Conservation (phyloP, 495 filamentous ascomycete species). For the Ascobolus immersus region DNA sequence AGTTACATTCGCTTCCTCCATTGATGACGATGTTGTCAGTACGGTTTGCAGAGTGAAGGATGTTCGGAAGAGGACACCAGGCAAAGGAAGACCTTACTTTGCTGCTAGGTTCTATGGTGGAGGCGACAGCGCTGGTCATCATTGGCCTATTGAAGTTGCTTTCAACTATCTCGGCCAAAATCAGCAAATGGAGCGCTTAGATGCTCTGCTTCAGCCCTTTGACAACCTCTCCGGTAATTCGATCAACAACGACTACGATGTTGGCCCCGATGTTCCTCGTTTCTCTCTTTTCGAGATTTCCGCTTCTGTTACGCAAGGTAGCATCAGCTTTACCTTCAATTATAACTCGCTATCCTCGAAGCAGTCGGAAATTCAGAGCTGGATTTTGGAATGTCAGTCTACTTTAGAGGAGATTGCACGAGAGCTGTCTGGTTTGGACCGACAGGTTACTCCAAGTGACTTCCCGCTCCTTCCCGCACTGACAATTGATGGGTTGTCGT, state of each 20-base stretch:
- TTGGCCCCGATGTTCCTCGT: no score
- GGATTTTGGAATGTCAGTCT: conserved; percentile 13
- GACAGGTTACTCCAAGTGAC: no score
- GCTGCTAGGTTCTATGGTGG: conserved; percentile 16
- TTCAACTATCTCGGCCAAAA: conserved; percentile 25
- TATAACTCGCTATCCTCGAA: conserved; percentile 15
- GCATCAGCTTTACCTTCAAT: conserved; percentile 13
- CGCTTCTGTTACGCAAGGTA: conserved; percentile 8
- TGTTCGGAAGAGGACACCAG: conserved; percentile 18
- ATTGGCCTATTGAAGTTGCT: conserved; percentile 17
- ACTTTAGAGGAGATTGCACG: no score
- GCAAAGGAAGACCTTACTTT: conserved; percentile 24
- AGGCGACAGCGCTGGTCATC: conserved; percentile 4
- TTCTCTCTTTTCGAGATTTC: conserved; percentile 14
- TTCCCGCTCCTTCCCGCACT: no score
- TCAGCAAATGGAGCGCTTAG: conserved; percentile 18
- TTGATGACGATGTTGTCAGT: conserved; percentile 16
- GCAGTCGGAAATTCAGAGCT: conserved; percentile 16
- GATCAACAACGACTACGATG: conserved; percentile 20
- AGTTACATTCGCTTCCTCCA: conserved; percentile 8
- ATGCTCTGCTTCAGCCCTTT: conserved; percentile 14
- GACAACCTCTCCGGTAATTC: conserved; percentile 5
- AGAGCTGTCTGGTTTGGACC: conserved; percentile 1
- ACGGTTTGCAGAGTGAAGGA: conserved; percentile 25
- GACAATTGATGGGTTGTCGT: no score